phyloP scores from a whole-genome alignment of 176 grass and related monocot genomes.

The Themeda triandra region DNA sequence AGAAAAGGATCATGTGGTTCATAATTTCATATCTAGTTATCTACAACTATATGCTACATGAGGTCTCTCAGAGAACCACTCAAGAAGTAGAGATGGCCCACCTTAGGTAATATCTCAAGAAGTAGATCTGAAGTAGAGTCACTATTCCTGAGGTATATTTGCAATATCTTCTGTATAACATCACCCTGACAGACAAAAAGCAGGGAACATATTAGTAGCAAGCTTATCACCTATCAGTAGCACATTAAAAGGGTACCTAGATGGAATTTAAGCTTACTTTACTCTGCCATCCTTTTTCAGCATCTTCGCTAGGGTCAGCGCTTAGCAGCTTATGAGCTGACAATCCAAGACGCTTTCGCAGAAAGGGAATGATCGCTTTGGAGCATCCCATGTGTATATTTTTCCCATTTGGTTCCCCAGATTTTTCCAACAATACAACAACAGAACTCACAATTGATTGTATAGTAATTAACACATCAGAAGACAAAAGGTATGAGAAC shows the following conservation, averaged over 20 bases:
- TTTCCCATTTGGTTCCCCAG: slow-evolving; percentile 55
- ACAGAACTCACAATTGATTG: slow-evolving; percentile 81
- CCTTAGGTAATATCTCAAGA: slow-evolving; percentile 52
- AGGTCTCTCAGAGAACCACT: slow-evolving; percentile 16
- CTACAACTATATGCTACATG: neutral
- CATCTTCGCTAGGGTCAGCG: slow-evolving; percentile 51
- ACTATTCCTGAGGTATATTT: slow-evolving; percentile 77
- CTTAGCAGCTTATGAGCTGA: slow-evolving; percentile 73
- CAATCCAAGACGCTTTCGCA: slow-evolving; percentile 56
- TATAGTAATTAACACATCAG: slow-evolving; percentile 65
- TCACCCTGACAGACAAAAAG: slow-evolving; percentile 51
- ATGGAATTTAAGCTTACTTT: slow-evolving; percentile 56
- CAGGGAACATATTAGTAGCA: slow-evolving; percentile 14
- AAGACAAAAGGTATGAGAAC: slow-evolving; percentile 62
- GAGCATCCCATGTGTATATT: slow-evolving; percentile 44
- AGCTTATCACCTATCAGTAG: neutral
- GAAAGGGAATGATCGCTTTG: slow-evolving; percentile 60
- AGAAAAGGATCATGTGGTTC: neutral
- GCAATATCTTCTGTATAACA: slow-evolving; percentile 76
- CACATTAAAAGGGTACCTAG: neutral
- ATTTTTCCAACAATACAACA: slow-evolving; percentile 50
- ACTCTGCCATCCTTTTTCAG: slow-evolving; percentile 55
- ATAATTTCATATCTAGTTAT: neutral
- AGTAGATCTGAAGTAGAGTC: slow-evolving; percentile 69
- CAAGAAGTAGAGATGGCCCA: slow-evolving; percentile 30